Base-by-base conservation (phyloP, 2,329 filamentous ascomycete species). In the Chrysoporthe cubensis region DNA sequence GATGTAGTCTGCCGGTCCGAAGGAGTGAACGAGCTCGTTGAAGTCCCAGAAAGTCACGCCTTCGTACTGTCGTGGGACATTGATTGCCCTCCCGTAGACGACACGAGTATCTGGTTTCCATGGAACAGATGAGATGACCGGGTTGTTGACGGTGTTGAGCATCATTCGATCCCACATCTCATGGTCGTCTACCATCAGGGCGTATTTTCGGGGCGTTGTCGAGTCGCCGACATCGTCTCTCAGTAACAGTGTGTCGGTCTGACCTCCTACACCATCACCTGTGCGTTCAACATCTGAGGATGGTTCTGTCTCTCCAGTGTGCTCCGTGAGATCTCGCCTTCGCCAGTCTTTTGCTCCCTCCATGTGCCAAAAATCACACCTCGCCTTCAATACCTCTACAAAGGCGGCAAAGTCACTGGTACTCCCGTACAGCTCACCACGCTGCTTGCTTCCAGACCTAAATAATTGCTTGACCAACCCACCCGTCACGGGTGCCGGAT, bases 351-450 rank as follows among this genome's bases (percentile, higher is more conserved):
- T 87, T 1, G 85, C 85, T 1, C 91, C 89, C 72, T 93, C 90
- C 86, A 95, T 94, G 75, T 94, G 90, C 91, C 91, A 94, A 62
- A 94, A 89, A 73, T 95, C 91, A 75, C 92, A 95, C 65, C 92
- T 84, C 11, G 91, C 90, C 75, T 91, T 91, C 46, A 95, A 76
- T 0, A 95, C 88, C 56, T 94, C 90, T 11, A 95, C 80, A 70
- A 96, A 95, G 2, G 85, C 84, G 2, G 90, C 87, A 80, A 94
- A 95, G 74, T 95, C 92, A 65, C 90, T 91, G 58, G 86, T 85
- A 50, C 85, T 81, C 1, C 86, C 85, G 72, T 85, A 88, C 52
- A 89, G 76, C 60, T 85, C 84, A 7, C 86, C 82, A 66, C 76
- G 80, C 40, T 75, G 72, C 65, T 76, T 73, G 72, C 72, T 74